Evolutionary conservation across 148 eudicot genomes (phyloP).

Genomic region (Amaranthus palmeri): DNA sequence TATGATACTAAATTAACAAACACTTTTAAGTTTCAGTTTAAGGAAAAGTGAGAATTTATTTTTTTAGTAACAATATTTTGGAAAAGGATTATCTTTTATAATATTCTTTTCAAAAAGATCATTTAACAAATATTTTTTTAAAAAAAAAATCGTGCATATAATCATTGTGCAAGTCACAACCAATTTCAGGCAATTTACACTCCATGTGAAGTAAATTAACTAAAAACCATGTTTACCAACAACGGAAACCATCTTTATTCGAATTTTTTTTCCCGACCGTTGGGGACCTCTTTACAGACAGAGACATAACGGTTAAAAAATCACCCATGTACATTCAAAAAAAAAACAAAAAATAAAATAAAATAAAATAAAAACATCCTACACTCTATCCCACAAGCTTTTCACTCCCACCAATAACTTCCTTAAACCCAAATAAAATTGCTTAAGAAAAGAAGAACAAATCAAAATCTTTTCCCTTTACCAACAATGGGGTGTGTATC

Average conservation of each 20-base stretch:
- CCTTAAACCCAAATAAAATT: not conserved
- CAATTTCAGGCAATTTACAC: too few species aligned
- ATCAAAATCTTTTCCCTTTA: not conserved
- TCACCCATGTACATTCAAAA: slow-evolving; percentile 10
- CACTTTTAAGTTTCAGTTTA: too few species aligned
- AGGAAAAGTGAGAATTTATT: too few species aligned
- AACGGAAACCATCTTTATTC: slow-evolving; percentile 18
- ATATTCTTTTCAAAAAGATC: too few species aligned
- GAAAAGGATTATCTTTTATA: too few species aligned
- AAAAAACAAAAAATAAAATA: not conserved
- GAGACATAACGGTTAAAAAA: slow-evolving; percentile 37
- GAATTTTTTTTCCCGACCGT: slow-evolving; percentile 51
- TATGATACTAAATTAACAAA: too few species aligned
- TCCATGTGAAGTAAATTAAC: too few species aligned
- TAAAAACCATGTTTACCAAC: too few species aligned
- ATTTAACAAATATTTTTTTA: too few species aligned
- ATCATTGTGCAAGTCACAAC: too few species aligned
- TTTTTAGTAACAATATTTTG: too few species aligned
- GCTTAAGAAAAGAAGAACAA: not conserved
- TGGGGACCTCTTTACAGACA: slow-evolving; percentile 31
- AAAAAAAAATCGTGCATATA: too few species aligned
- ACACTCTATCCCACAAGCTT: not conserved
- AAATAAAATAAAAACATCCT: not conserved
- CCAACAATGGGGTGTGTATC: slow-evolving; percentile 82
- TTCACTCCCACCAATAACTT: slow-evolving; percentile 3